Evolutionary conservation across 306 rosid species (phyloP).

Genomic region (Senna tora): DNA sequence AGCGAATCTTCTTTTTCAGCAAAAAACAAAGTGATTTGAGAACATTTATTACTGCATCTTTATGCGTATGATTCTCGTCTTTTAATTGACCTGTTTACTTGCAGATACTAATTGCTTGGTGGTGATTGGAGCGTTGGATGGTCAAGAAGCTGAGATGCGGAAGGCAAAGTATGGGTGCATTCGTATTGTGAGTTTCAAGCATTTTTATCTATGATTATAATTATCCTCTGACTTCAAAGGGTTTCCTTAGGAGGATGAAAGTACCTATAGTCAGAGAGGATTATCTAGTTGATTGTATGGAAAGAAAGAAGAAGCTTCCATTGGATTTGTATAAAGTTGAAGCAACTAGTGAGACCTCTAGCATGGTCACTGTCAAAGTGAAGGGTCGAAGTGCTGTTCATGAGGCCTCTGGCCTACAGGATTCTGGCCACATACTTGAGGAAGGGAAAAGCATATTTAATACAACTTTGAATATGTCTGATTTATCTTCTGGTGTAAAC

Average conservation of each 20-base stretch:
- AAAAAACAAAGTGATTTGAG: neutral
- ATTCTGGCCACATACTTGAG: conserved; percentile 91
- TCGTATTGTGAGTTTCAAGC: conserved; percentile 35
- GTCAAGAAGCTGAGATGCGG: conserved; percentile 66
- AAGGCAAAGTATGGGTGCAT: conserved; percentile 72
- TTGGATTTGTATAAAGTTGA: conserved; percentile 79
- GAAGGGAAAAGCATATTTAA: conserved; percentile 84
- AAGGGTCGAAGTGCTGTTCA: conserved; percentile 93
- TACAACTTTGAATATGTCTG: conserved; percentile 92
- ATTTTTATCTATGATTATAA: conserved; percentile 27
- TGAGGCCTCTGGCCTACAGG: conserved; percentile 87
- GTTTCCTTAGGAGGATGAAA: conserved; percentile 80
- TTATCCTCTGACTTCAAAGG: conserved; percentile 30
- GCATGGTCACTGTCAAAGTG: conserved; percentile 92
- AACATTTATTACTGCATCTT: conserved; percentile 7
- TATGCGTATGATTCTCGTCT: conserved; percentile 8
- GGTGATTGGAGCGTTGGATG: conserved; percentile 65
- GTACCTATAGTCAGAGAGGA: conserved; percentile 86
- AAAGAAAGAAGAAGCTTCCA: conserved; percentile 77
- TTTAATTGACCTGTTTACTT: conserved; percentile 40
- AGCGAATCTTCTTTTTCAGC: neutral
- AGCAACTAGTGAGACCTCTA: conserved; percentile 67
- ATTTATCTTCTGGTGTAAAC: conserved; percentile 82
- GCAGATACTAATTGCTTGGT: conserved; percentile 91
- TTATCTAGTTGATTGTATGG: conserved; percentile 82